Evolutionary conservation across 1,284 basidiomycete genomes (phyloP).

Genomic region (Sparassis latifolia): DNA sequence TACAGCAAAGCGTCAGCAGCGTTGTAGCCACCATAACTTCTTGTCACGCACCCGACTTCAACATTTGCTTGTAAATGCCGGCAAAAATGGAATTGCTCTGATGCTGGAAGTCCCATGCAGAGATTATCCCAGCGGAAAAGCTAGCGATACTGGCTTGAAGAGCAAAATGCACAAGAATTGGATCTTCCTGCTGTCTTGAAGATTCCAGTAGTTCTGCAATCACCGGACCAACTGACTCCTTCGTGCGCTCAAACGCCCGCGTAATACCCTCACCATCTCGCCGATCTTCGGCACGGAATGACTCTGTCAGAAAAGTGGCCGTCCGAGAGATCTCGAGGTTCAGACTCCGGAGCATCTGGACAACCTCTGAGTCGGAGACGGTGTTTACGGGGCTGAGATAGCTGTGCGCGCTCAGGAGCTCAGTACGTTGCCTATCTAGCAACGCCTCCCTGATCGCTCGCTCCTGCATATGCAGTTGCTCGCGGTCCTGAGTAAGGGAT

Average conservation of each 20-base stretch:
- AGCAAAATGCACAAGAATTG: constrained; percentile 45
- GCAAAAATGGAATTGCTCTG: constrained; percentile 33
- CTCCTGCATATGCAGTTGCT: background rate
- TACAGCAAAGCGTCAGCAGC: constrained; percentile 13
- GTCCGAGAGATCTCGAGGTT: constrained; percentile 34
- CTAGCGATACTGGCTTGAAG: constrained; percentile 42
- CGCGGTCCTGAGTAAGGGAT: background rate
- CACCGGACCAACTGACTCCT: constrained; percentile 23
- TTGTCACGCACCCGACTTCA: constrained; percentile 10
- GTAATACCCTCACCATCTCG: constrained; percentile 22
- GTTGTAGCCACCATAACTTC: background rate
- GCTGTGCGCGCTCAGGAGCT: constrained; percentile 35
- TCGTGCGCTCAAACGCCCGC: constrained; percentile 13
- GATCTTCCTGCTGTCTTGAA: constrained; percentile 35
- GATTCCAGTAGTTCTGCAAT: constrained; percentile 32
- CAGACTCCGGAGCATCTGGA: constrained; percentile 34
- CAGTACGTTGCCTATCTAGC: constrained; percentile 14
- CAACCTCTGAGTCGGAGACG: constrained; percentile 39
- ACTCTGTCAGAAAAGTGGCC: constrained; percentile 1
- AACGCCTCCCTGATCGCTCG: constrained; percentile 2
- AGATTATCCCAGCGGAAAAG: constrained; percentile 42
- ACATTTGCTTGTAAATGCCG: constrained; percentile 15
- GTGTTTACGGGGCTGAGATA: constrained; percentile 39
- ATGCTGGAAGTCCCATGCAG: constrained; percentile 46
- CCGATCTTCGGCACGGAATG: constrained; percentile 27